Evolutionary conservation across 1,284 basidiomycete species (phyloP), one percentile per base, ranked within the genome.

Genomic region (Xanthoconium separans): DNA sequence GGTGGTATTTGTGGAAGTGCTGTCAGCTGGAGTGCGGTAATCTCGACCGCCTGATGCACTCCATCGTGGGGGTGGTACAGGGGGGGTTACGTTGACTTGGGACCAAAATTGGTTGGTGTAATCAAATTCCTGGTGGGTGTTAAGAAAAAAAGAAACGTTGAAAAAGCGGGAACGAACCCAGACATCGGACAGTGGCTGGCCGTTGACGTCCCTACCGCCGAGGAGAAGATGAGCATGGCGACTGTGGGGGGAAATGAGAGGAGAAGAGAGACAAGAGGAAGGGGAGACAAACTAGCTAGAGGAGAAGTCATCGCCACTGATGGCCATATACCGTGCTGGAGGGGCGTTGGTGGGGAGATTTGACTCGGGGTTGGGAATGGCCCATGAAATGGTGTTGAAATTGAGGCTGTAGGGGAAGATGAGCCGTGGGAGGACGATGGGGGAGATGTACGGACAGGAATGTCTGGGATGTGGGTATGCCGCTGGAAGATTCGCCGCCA

Each of bases 81-180:
- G 78, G 22, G 79, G 64, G 18, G 80, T 74, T 11, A 87, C 61
- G 16, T 58, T 61, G 33, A 89, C 79, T 61, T 79, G 58, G 1
- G 83, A 77, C 89, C 89, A 91, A 64, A 91, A 91, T 56, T 88
- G 75, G 59, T 82, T 83, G 53, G 66, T 78, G 61, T 84, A 91
- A 68, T 89, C 85, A 62, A 77, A 91, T 71, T 88, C 87, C 88
- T 89, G 65, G 46, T 15, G 34, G 47, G 16, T 46, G 2, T 31
- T 71, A 50, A 73, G 61, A 18, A 31, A 43, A 29, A 39, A 33
- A 30, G 6, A 8, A 15, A 15, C 5, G 20, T 24, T 2, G 36
- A 10, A 22, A 31, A 31, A 24, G 46, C 1, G 53, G 41, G 33
- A 33, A 53, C 80, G 57, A 68, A 89, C 89, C 88, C 89, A 91